Evolutionary conservation across 257 asterid species (phyloP), one percentile per base, ranked within the genome.

Genomic region (Gardenia jasminoides): DNA sequence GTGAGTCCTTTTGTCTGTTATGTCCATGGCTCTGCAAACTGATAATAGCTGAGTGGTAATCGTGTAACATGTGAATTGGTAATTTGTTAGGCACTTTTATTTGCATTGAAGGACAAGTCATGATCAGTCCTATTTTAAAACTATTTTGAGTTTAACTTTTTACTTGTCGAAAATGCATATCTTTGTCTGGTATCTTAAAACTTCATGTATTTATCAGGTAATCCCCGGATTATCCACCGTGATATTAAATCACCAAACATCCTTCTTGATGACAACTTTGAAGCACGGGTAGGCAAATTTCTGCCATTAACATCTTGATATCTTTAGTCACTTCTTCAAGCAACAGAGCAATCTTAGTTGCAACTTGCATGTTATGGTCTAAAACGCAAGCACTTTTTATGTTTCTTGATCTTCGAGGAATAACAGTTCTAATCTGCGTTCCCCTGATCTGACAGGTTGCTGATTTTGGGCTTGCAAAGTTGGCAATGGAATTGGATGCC

Each of bases 241-340:
- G 98, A 94, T 86, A 94, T 92, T 80, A 94, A 94, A 87, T 92
- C 98, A n/a, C 87, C 98, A 62, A 94, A 94, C 83, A 94, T 94
- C 82, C 97, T 94, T 79, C 84, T 94, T 50, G 97, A 90, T 83
- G 76, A 76, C 79, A 91, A 91, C 85, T 94, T 94, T 78, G 98
- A 92, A 79, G 98, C 98, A 75, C 90, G 85, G 98, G 98, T 94
- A 90, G 46, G 86, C 67, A 56, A 76, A 41, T 61, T 26, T 8
- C 67, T 31, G 65, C 30, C 28, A 22, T 47, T 41, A 56, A 64
- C 36, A 74, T 56, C 31, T 17, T n/a, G 11, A 73, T 54, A 17
- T 67, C 12, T 71, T 67, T 30, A 64, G 52, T 44, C 72, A 62
- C 66, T 44, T 24, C 46, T 75, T 43, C 48, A 75, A 26, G 24